Base-by-base conservation (phyloP, 768 basidiomycete species). In the Artomyces pyxidatus region DNA sequence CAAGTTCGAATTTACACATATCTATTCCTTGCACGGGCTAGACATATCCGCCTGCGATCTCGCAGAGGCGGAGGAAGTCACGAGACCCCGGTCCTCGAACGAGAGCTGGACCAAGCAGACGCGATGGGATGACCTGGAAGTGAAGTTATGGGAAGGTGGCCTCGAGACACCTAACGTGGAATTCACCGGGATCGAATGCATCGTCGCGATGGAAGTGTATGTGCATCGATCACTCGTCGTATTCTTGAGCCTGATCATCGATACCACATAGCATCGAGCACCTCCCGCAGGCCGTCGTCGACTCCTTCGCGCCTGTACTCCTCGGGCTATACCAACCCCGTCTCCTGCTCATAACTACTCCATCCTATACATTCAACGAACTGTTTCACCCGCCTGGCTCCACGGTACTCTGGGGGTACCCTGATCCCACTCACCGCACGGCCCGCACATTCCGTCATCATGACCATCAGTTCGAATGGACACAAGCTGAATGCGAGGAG, bases 381-480 rank as follows among this genome's bases (percentile, higher is more conserved):
- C 78, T 82, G 1, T 91, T 89, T 68, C 75, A 79, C 0, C 62
- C 77, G 1, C 85, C 84, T 0, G 70, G 66, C 30, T 62, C 65
- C 0, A 65, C 66, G 4, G 54, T 49, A 0, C 61, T 60, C 2
- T 48, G 65, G 21, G 89, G 85, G 0, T 80, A 64, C 60, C 71
- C 64, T 0, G 91, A 94, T 64, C 89, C 92, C 3, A 92, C 89
- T 0, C 69, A 73, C 12, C 77, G 85, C 16, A 92, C 88, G 0
- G 60, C 74, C 41, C 77, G 90, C 1, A 64, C 85, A 25, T 93
- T 92, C 68, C 73, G 91, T 19, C 88, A 94, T 60, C 50, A 65
- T 21, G 91, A 93, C 55, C 91, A 95, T 64, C 85, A 91, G 57
- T 90, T 93, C 53, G 91, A 95, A 63, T 94, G 87, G 85, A 92